A percentile compares a stretch with the other conserved stretches of the same genome.
Evolutionary conservation across 202 grass and related monocot species (phyloP).

Genomic region (Eragrostis tef): DNA sequence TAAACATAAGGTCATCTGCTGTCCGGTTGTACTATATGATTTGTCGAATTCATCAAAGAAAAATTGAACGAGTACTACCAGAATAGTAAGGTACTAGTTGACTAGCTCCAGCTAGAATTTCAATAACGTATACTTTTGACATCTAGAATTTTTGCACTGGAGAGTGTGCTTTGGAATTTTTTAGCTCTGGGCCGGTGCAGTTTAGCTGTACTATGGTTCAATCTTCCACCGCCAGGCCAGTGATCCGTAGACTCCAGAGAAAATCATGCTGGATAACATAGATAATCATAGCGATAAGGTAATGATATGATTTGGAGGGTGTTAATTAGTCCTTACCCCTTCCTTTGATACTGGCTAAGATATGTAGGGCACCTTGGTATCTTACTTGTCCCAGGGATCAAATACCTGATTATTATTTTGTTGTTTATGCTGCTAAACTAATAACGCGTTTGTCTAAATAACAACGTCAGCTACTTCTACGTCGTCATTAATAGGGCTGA

Average conservation of each 20-base stretch:
- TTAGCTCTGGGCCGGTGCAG: neutral
- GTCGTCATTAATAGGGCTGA: neutral
- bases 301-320: neutral
- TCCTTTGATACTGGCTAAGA: neutral
- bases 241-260: neutral
- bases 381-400: neutral
- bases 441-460: neutral
- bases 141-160: neutral
- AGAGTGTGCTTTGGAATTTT: neutral
- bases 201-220: neutral
- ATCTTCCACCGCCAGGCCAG: neutral
- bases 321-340: neutral
- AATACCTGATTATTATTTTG: neutral
- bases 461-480: neutral
- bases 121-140: neutral
- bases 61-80: no score
- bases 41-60: no score
- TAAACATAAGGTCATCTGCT: no score
- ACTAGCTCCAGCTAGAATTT: neutral
- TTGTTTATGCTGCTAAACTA: neutral
- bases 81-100: neutral
- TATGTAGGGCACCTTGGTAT: neutral
- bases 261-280: neutral
- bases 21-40: no score
- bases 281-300: neutral